Evolutionary conservation across 768 basidiomycete genomes (phyloP).

Genomic region (Boletus vinaceobasis): DNA sequence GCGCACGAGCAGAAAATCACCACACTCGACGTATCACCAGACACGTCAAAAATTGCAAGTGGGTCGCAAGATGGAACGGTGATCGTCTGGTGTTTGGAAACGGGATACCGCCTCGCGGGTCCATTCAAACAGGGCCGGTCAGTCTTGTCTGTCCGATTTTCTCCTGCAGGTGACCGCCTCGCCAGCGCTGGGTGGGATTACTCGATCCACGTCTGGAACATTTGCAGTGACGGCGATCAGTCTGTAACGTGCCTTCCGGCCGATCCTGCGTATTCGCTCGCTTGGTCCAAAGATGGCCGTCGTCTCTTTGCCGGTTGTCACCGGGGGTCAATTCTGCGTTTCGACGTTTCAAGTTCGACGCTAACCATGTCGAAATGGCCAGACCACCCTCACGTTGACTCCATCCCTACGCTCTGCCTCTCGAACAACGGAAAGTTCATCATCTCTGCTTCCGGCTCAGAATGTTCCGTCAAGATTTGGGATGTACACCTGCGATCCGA

Average conservation of each 20-base stretch:
- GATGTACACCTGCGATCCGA: constrained; percentile 3
- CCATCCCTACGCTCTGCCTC: constrained; percentile 13
- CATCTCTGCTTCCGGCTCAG: constrained; percentile 17
- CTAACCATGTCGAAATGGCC: constrained; percentile 4
- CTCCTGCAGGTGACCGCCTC: constrained; percentile 17
- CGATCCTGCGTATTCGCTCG: constrained; percentile 12
- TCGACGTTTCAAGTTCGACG: constrained; percentile 4
- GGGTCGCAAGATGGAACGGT: constrained; percentile 21
- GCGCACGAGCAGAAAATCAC: constrained; percentile 15
- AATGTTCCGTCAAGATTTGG: constrained; percentile 16
- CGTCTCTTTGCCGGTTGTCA: constrained; percentile 16
- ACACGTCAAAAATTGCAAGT: constrained; percentile 19
- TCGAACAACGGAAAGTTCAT: constrained; percentile 22
- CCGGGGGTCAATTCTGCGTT: constrained; percentile 10
- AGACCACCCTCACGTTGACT: constrained; percentile 9
- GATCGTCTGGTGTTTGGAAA: constrained; percentile 20
- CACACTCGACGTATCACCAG: constrained; percentile 19
- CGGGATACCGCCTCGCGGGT: constrained; percentile 10
- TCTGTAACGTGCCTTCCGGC: neutral
- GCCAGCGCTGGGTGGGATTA: constrained; percentile 10
- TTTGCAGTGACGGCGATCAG: neutral
- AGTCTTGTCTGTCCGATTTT: constrained; percentile 19
- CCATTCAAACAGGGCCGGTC: constrained; percentile 14
- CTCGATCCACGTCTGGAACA: constrained; percentile 9
- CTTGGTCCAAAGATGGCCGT: constrained; percentile 18